phyloP scores from a whole-genome alignment of 1,139 yeast species.

The Suhomyces taliae region DNA sequence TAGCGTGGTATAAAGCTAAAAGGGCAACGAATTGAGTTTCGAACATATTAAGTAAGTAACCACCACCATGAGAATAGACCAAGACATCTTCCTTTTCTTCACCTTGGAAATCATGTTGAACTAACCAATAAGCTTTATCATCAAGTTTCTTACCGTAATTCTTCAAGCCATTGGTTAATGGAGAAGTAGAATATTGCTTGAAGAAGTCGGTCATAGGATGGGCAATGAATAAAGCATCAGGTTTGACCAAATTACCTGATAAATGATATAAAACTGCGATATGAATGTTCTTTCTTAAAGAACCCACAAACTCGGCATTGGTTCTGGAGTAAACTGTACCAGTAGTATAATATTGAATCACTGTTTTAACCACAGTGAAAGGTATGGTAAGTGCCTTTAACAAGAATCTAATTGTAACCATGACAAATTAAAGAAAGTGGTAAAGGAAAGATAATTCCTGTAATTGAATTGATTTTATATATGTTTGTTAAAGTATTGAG shows the following conservation, averaged over 20 bases:
- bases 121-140: conserved; percentile 17
- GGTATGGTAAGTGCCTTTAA: conserved; percentile 20
- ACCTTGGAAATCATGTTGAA: conserved; percentile 11
- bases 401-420: conserved; percentile 8
- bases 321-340: conserved; percentile 34
- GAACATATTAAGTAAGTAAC: conserved; percentile 32
- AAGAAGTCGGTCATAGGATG: conserved; percentile 12
- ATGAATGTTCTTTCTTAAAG: conserved; percentile 32
- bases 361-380: conserved; percentile 18
- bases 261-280: conserved; percentile 29
- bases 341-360: conserved; percentile 29
- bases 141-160: conserved; percentile 16
- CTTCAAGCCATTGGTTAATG: conserved; percentile 13
- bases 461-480: too few species aligned
- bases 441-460: too few species aligned
- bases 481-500: too few species aligned
- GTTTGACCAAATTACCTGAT: conserved; percentile 19
- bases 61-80: conserved; percentile 44
- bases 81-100: conserved; percentile 10
- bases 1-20: conserved; percentile 25
- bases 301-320: conserved; percentile 28
- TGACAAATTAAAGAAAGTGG: not conserved
- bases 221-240: conserved; percentile 12
- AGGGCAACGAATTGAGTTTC: conserved; percentile 29
- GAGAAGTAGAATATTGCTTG: conserved; percentile 9